phyloP scores from a whole-genome alignment of 2,329 filamentous ascomycete genomes.

The Chaetomium strumarium region DNA sequence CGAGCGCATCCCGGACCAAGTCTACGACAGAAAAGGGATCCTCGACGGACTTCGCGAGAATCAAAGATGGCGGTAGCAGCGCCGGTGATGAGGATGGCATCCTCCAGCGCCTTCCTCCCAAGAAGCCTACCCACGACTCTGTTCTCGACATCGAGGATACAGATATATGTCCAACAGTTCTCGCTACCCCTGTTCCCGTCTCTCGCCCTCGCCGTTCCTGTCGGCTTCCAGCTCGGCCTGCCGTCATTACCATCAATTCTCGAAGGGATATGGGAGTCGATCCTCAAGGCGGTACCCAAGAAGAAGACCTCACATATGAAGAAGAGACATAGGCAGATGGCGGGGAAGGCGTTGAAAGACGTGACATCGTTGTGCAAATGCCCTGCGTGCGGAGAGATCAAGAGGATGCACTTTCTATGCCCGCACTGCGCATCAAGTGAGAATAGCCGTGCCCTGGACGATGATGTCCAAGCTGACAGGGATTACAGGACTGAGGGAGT shows the following conservation, averaged over 20 bases:
- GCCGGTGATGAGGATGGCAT: constrained; percentile 22
- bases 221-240: constrained; percentile 47
- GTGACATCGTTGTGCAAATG: constrained; percentile 82
- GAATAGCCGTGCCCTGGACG: constrained; percentile 25
- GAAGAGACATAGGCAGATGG: constrained; percentile 88
- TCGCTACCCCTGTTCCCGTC: constrained; percentile 24
- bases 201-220: constrained; percentile 23
- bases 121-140: constrained; percentile 18
- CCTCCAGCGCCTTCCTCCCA: constrained; percentile 19
- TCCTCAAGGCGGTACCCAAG: constrained; percentile 90
- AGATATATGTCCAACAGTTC: constrained; percentile 18
- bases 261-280: constrained; percentile 83
- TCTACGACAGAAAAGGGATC: not conserved
- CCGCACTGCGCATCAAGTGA: constrained; percentile 79
- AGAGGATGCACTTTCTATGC: constrained; percentile 85
- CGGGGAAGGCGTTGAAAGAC: constrained; percentile 90
- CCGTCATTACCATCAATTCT: constrained; percentile 62
- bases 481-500: constrained; percentile 39
- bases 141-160: constrained; percentile 20
- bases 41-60: not conserved
- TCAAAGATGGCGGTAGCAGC: constrained; percentile 22
- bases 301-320: constrained; percentile 98
- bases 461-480: constrained; percentile 18
- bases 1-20: not conserved
- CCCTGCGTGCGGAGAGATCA: constrained; percentile 78